Percentiles rank a stretch among this genome's conserved stretches.
phyloP scores from a whole-genome alignment of 1,284 basidiomycete genomes.

The Ceratobasidium sp. region DNA sequence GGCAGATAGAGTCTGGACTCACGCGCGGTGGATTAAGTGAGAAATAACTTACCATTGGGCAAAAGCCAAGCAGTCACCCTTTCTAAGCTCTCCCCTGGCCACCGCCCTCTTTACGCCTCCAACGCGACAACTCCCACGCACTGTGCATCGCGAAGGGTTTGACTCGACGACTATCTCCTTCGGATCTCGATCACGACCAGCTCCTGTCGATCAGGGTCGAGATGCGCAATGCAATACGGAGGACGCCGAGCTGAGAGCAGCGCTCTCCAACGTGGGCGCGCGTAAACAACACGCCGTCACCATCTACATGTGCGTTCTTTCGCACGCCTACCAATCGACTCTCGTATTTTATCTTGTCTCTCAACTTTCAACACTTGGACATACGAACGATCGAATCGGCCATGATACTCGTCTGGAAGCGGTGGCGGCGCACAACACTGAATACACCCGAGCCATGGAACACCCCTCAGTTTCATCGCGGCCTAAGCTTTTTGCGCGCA shows the following conservation, averaged over 20 bases:
- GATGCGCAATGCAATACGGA: slow-evolving; percentile 13
- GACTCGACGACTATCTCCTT: too few relatives aligned
- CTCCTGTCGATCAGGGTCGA: background rate
- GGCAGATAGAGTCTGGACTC: too few relatives aligned
- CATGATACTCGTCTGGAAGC: slow-evolving; percentile 4
- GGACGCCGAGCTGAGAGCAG: background rate
- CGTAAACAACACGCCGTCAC: slow-evolving; percentile 14
- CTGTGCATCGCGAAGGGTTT: too few relatives aligned
- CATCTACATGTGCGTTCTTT: slow-evolving; percentile 8
- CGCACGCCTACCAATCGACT: slow-evolving; percentile 23
- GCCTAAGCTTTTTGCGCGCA: slow-evolving; percentile 1
- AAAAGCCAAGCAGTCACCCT: too few relatives aligned
- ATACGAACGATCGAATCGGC: slow-evolving; percentile 6
- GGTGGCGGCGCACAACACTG: slow-evolving; percentile 12
- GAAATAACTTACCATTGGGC: too few relatives aligned
- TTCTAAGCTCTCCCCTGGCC: too few relatives aligned
- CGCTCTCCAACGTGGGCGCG: slow-evolving; percentile 2
- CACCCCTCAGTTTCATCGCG: slow-evolving; percentile 17
- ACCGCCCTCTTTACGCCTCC: too few relatives aligned
- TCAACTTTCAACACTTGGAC: slow-evolving; percentile 9
- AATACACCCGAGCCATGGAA: slow-evolving; percentile 14
- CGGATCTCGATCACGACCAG: slow-evolving; percentile 5
- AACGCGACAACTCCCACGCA: too few relatives aligned
- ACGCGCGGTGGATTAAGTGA: too few relatives aligned
- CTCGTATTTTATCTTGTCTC: background rate